Evolutionary conservation across 2,329 filamentous ascomycete genomes (phyloP), one percentile per base, ranked within the genome.

Genomic region (Scedosporium minutisporum): DNA sequence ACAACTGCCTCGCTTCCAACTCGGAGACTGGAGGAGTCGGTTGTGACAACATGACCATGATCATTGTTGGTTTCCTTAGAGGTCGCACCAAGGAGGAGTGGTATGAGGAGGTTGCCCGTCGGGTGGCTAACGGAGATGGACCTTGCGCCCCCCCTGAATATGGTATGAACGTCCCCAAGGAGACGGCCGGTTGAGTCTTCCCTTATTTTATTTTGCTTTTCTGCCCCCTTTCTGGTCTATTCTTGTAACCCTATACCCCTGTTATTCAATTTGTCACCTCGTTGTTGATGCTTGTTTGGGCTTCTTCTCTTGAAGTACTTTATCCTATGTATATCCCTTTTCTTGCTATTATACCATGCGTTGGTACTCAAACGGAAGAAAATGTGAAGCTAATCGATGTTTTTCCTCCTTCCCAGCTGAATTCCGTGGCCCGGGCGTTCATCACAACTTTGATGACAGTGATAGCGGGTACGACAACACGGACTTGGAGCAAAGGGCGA

Each of bases 11-110:
- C 67, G 93, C 95, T 48, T 96, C 93, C 65, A 97, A 96, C 83
- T 96, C 93, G 68, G 95, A 99, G 78, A 97, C 93, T 38, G 95
- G 95, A 62, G 95, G 95, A 66, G 93, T 99, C 65, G 95, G 95
- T 65, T 99, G 95, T 76, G 95, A 99, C 80, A 99, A 99, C 82
- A 99, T 99, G 95, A 99, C 95, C 68, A 97, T 99, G 89, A 81
- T 88, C 69, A 84, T 99, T 67, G 80, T 99, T 71, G 95, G 89
- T 68, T 86, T 99, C 73, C 84, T 99, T 68, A 86, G 90, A 71
- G 95, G 93, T 75, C 92, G 90, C 82, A 90, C 87, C 69, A 96
- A 96, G 84, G 93, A 97, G 72, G 89, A 97, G 79, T 99, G 95
- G 95, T 99, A 99, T 76, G 91, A 97, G 72, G 88, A 93, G 80